Evolutionary conservation across 202 grass and related monocot genomes (phyloP), one percentile per base, ranked within the genome.

Genomic region (Zoysia matrella): DNA sequence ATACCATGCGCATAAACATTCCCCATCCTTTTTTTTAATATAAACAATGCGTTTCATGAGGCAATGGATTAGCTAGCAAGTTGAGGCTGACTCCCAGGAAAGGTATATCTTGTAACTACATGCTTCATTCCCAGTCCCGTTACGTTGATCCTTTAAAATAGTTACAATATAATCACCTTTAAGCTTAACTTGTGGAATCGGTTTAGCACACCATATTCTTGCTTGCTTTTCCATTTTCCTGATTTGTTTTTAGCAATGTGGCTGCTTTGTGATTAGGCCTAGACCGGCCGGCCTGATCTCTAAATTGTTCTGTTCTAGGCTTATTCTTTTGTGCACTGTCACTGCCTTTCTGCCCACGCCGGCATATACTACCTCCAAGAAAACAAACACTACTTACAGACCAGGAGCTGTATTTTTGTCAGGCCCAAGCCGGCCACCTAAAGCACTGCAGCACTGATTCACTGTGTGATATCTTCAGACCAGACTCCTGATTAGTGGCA

Each of bases 61-160:
- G 22, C 22, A 30, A 30, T 30, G 22, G 22, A 30, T 30, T 30
- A 30, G 22, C 22, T 30, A 30, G 22, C 22, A 30, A 30, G 22
- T 30, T 30, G 22, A 30, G 22, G 22, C 22, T 30, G 73, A 73
- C 67, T 74, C 86, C 71, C 63, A 83, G 83, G 83, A 40, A 82
- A 89, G 88, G 79, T 74, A 90, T 83, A 82, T 48, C 78, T 89
- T 82, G 77, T 72, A 68, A 68, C 51, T 36, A 18, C 71, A 65
- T 76, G 57, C 10, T 86, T 82, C 68, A 36, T 55, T 4, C 22
- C 40, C 52, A 46, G 30, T 67, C 71, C 18, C 60, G 73, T 69
- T 74, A 79, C 14, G 7, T 8, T 15, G 44, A 78, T 85, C 78
- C 67, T 48, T 55, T 54, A 82, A 72, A 47, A 56, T 57, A 69